Conservation (phyloP, 306 rosid genomes). For the Glycine latifolia region DNA sequence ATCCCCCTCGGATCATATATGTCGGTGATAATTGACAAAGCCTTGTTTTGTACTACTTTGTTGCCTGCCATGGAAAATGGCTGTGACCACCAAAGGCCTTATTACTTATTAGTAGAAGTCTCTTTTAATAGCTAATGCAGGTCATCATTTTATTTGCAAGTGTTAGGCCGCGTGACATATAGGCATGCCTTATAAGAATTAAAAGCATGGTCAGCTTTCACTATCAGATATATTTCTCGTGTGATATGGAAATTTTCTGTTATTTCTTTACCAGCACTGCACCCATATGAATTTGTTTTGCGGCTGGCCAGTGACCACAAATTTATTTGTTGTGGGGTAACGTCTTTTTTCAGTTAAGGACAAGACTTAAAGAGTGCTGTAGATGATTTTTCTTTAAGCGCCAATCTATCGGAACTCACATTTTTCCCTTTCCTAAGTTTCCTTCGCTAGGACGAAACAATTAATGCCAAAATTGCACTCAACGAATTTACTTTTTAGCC, state of each 20-base stretch:
- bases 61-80: not conserved
- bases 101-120: constrained; percentile 5
- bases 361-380: not conserved
- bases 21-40: constrained; percentile 20
- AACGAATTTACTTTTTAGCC: constrained; percentile 34
- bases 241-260: not conserved
- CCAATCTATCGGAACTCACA: constrained; percentile 9
- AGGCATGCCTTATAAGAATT: constrained; percentile 10
- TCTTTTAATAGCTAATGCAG: constrained; percentile 17
- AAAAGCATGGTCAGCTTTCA: constrained; percentile 28
- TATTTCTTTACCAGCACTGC: constrained; percentile 36
- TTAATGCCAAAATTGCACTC: constrained; percentile 45
- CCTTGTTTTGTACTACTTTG: not conserved
- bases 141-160: constrained; percentile 33
- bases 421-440: constrained; percentile 19
- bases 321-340: constrained; percentile 37
- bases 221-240: constrained; percentile 6
- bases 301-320: constrained; percentile 16
- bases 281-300: constrained; percentile 27
- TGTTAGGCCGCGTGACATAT: constrained; percentile 17
- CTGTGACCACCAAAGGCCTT: constrained; percentile 13
- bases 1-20: not conserved
- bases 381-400: constrained; percentile 7
- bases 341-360: constrained; percentile 17
- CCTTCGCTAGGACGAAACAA: constrained; percentile 47